phyloP scores from a whole-genome alignment of 345 rosid genomes.

The Aquilaria sinensis region DNA sequence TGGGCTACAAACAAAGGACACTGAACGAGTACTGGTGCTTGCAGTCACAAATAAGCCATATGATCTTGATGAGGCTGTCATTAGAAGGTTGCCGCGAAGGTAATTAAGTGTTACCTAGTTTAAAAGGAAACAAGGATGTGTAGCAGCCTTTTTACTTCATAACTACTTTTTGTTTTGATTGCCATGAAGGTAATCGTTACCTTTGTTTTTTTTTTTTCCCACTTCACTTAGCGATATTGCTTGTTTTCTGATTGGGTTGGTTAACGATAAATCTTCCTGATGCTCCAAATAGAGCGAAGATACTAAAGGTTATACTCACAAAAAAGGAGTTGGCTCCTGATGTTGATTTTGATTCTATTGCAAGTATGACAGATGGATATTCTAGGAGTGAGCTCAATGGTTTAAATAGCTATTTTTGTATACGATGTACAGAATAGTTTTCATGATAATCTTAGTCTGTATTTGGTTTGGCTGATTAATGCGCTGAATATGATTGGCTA shows the following conservation, averaged over 20 bases:
- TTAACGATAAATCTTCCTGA: conserved; percentile 92
- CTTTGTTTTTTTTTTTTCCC: background rate
- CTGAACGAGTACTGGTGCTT: conserved; percentile 82
- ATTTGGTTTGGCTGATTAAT: no score
- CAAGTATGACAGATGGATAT: conserved; percentile 79
- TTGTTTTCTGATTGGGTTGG: conserved; percentile 23
- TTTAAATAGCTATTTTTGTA: no score
- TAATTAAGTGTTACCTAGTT: conserved; percentile 5
- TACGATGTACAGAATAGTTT: no score
- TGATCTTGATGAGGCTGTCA: conserved; percentile 98
- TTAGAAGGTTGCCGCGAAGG: conserved; percentile 86
- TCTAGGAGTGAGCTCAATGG: conserved; percentile 60
- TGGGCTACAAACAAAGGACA: conserved; percentile 75
- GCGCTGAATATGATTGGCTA: no score
- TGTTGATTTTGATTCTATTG: conserved; percentile 65
- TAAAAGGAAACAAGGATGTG: background rate
- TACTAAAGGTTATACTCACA: conserved; percentile 69
- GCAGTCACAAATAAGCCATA: conserved; percentile 94
- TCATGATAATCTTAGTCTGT: no score
- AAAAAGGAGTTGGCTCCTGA: conserved; percentile 75
- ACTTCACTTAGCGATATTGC: background rate
- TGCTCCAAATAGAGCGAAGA: conserved; percentile 73
- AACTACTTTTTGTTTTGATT: background rate
- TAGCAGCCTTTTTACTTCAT: background rate
- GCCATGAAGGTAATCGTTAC: background rate